Evolutionary conservation across 2,329 filamentous ascomycete species (phyloP).

Genomic region (Mycosphaerella arachidis): DNA sequence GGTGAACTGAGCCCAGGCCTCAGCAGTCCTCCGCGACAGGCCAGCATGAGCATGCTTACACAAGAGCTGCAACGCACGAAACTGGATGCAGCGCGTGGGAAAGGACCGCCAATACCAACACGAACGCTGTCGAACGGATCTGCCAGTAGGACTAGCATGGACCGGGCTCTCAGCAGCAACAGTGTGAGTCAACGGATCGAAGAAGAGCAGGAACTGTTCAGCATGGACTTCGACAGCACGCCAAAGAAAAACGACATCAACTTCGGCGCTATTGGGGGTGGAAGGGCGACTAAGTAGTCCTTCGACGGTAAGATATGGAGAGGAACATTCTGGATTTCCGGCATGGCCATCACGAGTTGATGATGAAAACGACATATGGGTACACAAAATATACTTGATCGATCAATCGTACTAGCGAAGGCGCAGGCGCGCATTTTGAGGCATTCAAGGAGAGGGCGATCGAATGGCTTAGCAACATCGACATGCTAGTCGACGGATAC

Average conservation of each 20-base stretch:
- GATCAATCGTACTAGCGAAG: conserved; percentile 1
- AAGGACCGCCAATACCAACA: conserved; percentile 4
- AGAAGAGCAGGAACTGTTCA: conserved; percentile 23
- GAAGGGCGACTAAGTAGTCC: conserved; percentile 12
- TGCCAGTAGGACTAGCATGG: conserved; percentile 17
- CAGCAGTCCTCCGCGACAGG: conserved; percentile 53
- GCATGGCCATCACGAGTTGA: neutral
- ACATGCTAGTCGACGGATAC: neutral
- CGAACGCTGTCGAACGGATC: conserved; percentile 22
- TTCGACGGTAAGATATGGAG: neutral
- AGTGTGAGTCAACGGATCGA: conserved; percentile 24
- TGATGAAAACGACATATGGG: conserved; percentile 1
- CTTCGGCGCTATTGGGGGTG: conserved; percentile 21
- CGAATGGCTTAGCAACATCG: neutral
- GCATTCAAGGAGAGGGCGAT: neutral
- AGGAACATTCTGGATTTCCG: conserved; percentile 2
- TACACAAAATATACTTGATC: conserved; percentile 4
- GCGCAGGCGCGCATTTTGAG: conserved; percentile 3
- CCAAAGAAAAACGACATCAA: conserved; percentile 7
- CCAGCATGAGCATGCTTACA: conserved; percentile 58
- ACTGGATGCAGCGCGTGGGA: conserved; percentile 30
- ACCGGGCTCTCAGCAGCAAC: conserved; percentile 20
- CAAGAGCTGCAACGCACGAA: conserved; percentile 44
- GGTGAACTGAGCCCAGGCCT: conserved; percentile 40
- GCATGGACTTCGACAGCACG: conserved; percentile 21